Evolutionary conservation across 2,329 filamentous ascomycete genomes (phyloP).

Genomic region (Chrysoporthe deuterocubensis): DNA sequence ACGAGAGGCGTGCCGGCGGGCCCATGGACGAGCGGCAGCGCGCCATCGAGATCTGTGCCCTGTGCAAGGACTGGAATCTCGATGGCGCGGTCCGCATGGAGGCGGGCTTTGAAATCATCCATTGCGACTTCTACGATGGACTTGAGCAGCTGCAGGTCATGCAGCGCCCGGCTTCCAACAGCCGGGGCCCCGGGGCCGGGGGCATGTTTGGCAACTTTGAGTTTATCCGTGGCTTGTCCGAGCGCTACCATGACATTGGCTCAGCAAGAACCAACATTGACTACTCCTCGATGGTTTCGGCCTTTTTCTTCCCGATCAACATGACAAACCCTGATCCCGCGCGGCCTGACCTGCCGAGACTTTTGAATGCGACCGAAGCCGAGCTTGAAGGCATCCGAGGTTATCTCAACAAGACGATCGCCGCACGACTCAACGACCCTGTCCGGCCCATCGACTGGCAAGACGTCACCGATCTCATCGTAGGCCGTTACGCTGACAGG

Average conservation of each 20-base stretch:
- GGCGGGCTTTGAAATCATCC: slow-evolving; percentile 71
- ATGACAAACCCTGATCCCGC: slow-evolving; percentile 46
- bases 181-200: slow-evolving; percentile 25
- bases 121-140: slow-evolving; percentile 62
- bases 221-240: slow-evolving; percentile 46
- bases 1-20: slow-evolving; percentile 12
- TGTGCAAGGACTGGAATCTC: slow-evolving; percentile 59
- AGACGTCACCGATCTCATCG: slow-evolving; percentile 65
- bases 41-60: slow-evolving; percentile 58
- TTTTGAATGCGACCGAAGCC: slow-evolving; percentile 29
- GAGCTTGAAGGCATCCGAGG: slow-evolving; percentile 38
- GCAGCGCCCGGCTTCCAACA: slow-evolving; percentile 33
- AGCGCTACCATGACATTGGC: slow-evolving; percentile 52
- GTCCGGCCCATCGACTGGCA: slow-evolving; percentile 64
- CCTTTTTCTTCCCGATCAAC: slow-evolving; percentile 55
- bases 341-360: slow-evolving; percentile 34
- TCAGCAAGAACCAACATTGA: slow-evolving; percentile 47
- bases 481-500: slow-evolving; percentile 63
- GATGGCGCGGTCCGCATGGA: slow-evolving; percentile 72
- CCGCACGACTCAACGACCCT: slow-evolving; percentile 39
- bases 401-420: slow-evolving; percentile 34
- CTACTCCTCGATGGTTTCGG: slow-evolving; percentile 56
- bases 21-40: slow-evolving; percentile 53
- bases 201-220: slow-evolving; percentile 41
- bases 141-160: slow-evolving; percentile 43